Evolutionary conservation across 2,329 filamentous ascomycete genomes (phyloP).

Genomic region (Ceratocystis lukuohia): DNA sequence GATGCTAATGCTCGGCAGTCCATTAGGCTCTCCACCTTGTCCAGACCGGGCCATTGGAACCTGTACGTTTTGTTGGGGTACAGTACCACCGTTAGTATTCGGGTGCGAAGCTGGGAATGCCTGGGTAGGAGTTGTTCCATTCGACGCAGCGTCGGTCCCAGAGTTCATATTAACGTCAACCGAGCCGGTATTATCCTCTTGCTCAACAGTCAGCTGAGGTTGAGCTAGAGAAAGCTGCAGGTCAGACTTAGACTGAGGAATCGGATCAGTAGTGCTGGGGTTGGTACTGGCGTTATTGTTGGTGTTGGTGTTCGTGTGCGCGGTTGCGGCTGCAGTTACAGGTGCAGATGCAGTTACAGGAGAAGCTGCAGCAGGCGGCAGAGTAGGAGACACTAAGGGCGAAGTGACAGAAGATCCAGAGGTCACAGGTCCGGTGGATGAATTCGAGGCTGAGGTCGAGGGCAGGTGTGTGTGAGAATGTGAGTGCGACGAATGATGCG

Average conservation of each 20-base stretch:
- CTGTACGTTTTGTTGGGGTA: conserved; percentile 1
- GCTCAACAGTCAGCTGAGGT: not conserved
- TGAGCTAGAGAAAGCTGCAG: not conserved
- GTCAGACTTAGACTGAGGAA: not conserved
- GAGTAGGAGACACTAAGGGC: conserved; percentile 13
- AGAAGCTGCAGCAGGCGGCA: conserved; percentile 14
- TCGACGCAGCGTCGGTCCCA: not conserved
- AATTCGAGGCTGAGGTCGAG: conserved; percentile 1
- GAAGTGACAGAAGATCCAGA: not conserved
- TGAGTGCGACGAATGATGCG: conserved; percentile 13
- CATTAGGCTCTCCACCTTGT: conserved; percentile 19
- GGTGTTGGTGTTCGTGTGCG: not conserved
- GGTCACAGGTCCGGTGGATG: not conserved
- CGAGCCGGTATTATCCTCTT: not conserved
- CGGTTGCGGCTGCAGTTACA: not conserved
- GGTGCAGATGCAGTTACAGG: conserved; percentile 15
- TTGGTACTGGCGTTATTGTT: not conserved
- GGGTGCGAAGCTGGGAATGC: not conserved
- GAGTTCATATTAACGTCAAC: conserved; percentile 9
- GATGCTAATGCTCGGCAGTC: conserved; percentile 27
- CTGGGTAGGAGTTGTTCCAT: conserved; percentile 11
- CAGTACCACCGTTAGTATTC: conserved; percentile 7
- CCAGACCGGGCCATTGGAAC: conserved; percentile 5
- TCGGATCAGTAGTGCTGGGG: not conserved
- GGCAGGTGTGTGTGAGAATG: not conserved